These are phyloP conservation scores for Schizosaccharomyces osmophilus DNA, from an alignment of 805 yeast species.

Conservation along the genomic window DNA sequence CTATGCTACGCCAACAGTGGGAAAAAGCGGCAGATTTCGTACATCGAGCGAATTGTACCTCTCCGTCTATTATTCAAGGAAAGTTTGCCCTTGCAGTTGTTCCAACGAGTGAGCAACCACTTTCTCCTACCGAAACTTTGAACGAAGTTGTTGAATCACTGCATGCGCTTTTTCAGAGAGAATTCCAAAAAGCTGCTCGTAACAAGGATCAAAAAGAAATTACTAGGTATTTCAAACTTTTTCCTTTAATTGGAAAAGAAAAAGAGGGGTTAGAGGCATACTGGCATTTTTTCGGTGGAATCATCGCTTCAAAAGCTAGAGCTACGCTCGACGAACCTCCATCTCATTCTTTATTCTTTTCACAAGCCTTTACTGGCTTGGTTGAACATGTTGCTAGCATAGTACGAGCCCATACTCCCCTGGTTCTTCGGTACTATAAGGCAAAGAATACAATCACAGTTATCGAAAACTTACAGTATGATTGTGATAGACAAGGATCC, in stretches of 20 bases:
- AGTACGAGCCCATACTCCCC: slow-evolving; percentile 61
- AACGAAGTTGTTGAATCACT: slow-evolving; percentile 35
- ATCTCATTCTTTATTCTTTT: slow-evolving; percentile 13
- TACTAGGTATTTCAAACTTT: slow-evolving; percentile 59
- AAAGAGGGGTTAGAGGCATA: slow-evolving; percentile 54
- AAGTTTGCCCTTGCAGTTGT: slow-evolving; percentile 56
- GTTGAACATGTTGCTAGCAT: slow-evolving; percentile 70
- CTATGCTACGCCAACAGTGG: slow-evolving; percentile 49
- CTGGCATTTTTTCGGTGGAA: slow-evolving; percentile 63
- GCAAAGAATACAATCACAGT: slow-evolving; percentile 31
- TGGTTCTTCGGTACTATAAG: slow-evolving; percentile 56
- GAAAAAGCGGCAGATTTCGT: slow-evolving; percentile 45
- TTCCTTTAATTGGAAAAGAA: slow-evolving; percentile 61
- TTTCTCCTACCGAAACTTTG: slow-evolving; percentile 37
- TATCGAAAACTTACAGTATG: slow-evolving; percentile 51
- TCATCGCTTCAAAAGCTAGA: slow-evolving; percentile 58
- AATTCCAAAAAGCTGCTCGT: slow-evolving; percentile 48
- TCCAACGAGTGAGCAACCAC: slow-evolving; percentile 71
- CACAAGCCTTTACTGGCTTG: slow-evolving; percentile 20
- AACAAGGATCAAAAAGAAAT: slow-evolving; percentile 40
- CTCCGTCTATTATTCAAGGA: slow-evolving; percentile 30
- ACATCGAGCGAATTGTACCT: slow-evolving; percentile 26
- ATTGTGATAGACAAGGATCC: slow-evolving; percentile 82
- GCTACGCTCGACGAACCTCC: slow-evolving; percentile 13
- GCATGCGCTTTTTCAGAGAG: slow-evolving; percentile 28